phyloP scores from a whole-genome alignment of 495 filamentous ascomycete genomes.

The Penicilliopsis zonata region DNA sequence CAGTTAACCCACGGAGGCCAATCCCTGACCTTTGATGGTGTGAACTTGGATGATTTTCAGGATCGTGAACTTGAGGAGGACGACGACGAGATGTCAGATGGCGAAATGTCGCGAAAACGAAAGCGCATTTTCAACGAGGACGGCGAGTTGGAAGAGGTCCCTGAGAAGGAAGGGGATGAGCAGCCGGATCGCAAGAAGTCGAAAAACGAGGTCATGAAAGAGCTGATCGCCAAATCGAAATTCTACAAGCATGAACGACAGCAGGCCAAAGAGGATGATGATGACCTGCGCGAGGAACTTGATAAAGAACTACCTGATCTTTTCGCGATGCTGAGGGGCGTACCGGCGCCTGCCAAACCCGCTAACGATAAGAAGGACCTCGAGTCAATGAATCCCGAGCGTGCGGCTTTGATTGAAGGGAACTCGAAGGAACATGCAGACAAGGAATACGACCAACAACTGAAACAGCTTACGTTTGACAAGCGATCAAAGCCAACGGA shows the following conservation, averaged over 20 bases:
- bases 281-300: constrained; percentile 71
- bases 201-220: constrained; percentile 92
- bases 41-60: constrained; percentile 58
- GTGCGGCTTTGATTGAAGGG: constrained; percentile 45
- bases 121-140: constrained; percentile 28
- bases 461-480: constrained; percentile 73
- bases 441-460: constrained; percentile 71
- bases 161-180: constrained; percentile 30
- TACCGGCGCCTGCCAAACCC: constrained; percentile 27
- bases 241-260: constrained; percentile 88
- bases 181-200: constrained; percentile 73
- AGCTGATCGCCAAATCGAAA: constrained; percentile 96
- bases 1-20: constrained; percentile 78
- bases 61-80: constrained; percentile 62
- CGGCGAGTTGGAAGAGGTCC: constrained; percentile 23
- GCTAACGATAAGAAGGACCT: constrained; percentile 29
- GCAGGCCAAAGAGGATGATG: constrained; percentile 85
- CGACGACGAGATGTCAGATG: constrained; percentile 50
- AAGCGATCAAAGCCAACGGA: constrained; percentile 73
- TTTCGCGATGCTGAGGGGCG: constrained; percentile 53
- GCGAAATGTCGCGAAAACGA: constrained; percentile 52
- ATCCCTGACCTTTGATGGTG: constrained; percentile 49
- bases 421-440: constrained; percentile 53
- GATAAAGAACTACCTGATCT: constrained; percentile 71
- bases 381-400: constrained; percentile 46